Evolutionary conservation across 352 stramenopile genomes (phyloP).

Genomic region (Phytophthora tubulina): DNA sequence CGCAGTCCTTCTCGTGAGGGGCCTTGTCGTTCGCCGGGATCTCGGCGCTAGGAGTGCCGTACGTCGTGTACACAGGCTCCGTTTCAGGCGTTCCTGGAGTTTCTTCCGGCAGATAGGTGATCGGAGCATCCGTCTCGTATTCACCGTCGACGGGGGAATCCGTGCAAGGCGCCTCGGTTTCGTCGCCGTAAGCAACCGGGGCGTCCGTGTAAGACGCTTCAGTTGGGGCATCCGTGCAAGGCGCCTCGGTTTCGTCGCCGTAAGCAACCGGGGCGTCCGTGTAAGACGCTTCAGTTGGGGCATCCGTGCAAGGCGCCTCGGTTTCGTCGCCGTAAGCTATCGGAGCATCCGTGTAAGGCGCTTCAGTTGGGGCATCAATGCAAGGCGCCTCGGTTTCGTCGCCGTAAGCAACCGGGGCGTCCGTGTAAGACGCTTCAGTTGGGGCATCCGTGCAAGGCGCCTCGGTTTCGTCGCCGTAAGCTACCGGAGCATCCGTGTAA

Average conservation of each 20-base stretch:
- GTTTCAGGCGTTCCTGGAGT: background rate
- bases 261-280: background rate
- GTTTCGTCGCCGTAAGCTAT: background rate
- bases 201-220: background rate
- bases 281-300: background rate
- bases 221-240: background rate
- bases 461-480: background rate
- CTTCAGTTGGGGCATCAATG: background rate
- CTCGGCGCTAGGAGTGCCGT: constrained; percentile 8
- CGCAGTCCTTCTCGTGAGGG: constrained; percentile 22
- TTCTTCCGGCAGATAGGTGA: constrained; percentile 1
- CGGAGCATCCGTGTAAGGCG: background rate
- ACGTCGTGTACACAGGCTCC: background rate
- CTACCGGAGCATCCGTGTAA: background rate
- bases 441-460: constrained; percentile 14
- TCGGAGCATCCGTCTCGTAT: constrained; percentile 12
- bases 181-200: background rate
- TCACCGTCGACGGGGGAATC: background rate
- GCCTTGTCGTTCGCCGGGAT: background rate
- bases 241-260: background rate
- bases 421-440: too few species aligned
- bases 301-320: background rate
- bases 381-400: constrained; percentile 1
- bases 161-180: constrained; percentile 8
- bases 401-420: background rate